Base-by-base conservation (phyloP, 495 filamentous ascomycete genomes). In the Penicillium flavigenum region DNA sequence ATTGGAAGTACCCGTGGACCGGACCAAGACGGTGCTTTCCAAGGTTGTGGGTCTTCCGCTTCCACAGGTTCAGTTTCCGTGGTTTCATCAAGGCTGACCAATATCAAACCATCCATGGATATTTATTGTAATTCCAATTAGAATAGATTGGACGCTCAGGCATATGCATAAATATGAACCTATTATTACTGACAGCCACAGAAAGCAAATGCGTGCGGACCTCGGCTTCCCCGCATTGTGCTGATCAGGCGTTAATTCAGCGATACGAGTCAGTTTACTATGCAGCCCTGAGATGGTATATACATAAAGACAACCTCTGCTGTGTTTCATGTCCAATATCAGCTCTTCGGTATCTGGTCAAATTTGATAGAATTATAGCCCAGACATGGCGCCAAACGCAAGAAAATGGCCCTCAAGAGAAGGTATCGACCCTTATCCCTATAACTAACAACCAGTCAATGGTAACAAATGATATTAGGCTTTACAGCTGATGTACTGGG, bases 401-500 rank as follows among this genome's bases (percentile, higher is more conserved):
- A 62, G 51, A 34, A 62, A 45, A 47, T 74, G 69, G 69, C 58
- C 59, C 39, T 74, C 72, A 16, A 63, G 68, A 54, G 72, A 74
- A 68, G 72, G 70, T 68, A 64, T 32, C 54, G 42, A 39, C 10
- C n/a, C 9, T 16, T 36, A 9, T 11, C 3, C 14, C 36, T 10
- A 20, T 16, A 22, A 0, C 16, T 17, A 22, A 0, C 12, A 17
- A 54, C 32, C 24, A 20, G 22, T 16, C 32, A 44, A 52, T 5
- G 27, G 41, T 62, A 34, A 66, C 26, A 27, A 0, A 11, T 1
- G 2, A 24, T 3, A 24, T 38, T 57, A 85, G 86, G 86, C 43
- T 81, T 90, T 66, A 86, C 83, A 16, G 72, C 75, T 42, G 86
- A 89, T 67, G 78, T 83, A 4, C 34, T 88, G 42, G 68, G 81